Percentiles rank a stretch among this genome's conserved stretches.
Evolutionary conservation across 768 basidiomycete genomes (phyloP).

Genomic region (Trametes villosa): DNA sequence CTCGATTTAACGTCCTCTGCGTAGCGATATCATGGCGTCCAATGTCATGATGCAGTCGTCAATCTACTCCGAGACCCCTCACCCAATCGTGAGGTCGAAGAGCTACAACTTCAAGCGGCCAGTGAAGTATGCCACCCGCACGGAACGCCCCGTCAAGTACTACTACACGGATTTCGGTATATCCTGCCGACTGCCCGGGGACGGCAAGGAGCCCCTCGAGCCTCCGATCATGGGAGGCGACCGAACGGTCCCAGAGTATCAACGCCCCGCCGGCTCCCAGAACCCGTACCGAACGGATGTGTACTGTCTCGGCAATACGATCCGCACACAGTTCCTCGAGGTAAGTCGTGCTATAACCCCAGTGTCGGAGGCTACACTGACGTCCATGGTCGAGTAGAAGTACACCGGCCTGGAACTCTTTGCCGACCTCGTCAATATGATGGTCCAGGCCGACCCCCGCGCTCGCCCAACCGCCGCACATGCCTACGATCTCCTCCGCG

Average conservation of each 20-base stretch:
- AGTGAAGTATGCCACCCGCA: conserved; percentile 19
- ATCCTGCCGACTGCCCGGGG: conserved; percentile 1
- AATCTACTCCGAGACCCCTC: conserved; percentile 25
- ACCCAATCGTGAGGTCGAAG: conserved; percentile 5
- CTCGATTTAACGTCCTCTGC: not conserved
- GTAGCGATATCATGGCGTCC: conserved; percentile 11
- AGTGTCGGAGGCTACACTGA: not conserved
- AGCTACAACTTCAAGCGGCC: conserved; percentile 3
- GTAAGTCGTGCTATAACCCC: not conserved
- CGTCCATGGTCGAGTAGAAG: not conserved
- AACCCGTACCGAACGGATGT: conserved; percentile 26
- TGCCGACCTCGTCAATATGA: not conserved
- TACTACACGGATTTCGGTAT: conserved; percentile 31
- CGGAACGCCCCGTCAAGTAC: conserved; percentile 29
- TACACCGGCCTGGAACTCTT: not conserved
- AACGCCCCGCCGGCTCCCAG: conserved; percentile 2
- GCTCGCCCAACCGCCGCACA: no score
- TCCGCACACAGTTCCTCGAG: conserved; percentile 16
- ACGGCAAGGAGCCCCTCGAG: conserved; percentile 24
- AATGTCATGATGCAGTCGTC: conserved; percentile 27
- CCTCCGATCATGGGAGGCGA: conserved; percentile 9
- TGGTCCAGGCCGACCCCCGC: not conserved
- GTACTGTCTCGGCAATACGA: conserved; percentile 19
- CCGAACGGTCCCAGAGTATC: conserved; percentile 22
- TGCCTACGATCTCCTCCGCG: not conserved